Conservation (phyloP, 2,329 filamentous ascomycete genomes). For the Annulohypoxylon truncatum region DNA sequence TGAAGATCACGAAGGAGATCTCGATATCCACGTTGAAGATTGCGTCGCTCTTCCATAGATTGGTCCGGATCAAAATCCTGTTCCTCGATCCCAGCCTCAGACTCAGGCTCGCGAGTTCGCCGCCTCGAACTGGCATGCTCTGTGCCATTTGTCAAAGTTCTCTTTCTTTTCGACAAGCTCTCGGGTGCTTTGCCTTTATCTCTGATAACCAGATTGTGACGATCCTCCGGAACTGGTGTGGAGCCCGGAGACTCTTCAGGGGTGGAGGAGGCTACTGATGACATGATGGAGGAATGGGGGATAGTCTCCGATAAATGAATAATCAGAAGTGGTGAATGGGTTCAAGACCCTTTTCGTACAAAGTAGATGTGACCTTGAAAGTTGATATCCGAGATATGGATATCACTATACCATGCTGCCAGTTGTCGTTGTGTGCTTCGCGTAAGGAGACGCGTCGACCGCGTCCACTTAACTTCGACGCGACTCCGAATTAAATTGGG, state of each 20-base stretch:
- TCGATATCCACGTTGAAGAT: slow-evolving; percentile 76
- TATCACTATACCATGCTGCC: not conserved
- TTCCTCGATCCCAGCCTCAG: slow-evolving; percentile 30
- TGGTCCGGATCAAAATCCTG: slow-evolving; percentile 76
- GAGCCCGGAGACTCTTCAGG: slow-evolving; percentile 40
- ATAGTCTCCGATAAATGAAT: not conserved
- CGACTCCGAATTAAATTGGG: slow-evolving; percentile 34
- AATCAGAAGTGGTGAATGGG: not conserved
- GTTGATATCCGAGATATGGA: not conserved
- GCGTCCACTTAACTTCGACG: slow-evolving; percentile 32
- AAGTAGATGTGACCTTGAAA: not conserved
- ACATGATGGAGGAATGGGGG: slow-evolving; percentile 34
- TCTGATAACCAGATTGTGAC: slow-evolving; percentile 46
- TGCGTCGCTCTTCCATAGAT: slow-evolving; percentile 76
- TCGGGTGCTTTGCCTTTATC: slow-evolving; percentile 47
- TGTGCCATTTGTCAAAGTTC: slow-evolving; percentile 47
- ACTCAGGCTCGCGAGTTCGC: slow-evolving; percentile 47
- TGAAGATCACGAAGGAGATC: slow-evolving; percentile 68
- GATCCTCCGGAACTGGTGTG: slow-evolving; percentile 32
- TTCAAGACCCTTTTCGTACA: not conserved
- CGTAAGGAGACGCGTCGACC: slow-evolving; percentile 28
- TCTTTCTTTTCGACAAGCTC: slow-evolving; percentile 48
- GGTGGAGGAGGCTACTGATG: slow-evolving; percentile 40
- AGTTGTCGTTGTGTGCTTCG: not conserved
- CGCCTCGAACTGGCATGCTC: slow-evolving; percentile 46